Conservation (phyloP, 2,329 filamentous ascomycete species). For the Exophiala calicioides region DNA sequence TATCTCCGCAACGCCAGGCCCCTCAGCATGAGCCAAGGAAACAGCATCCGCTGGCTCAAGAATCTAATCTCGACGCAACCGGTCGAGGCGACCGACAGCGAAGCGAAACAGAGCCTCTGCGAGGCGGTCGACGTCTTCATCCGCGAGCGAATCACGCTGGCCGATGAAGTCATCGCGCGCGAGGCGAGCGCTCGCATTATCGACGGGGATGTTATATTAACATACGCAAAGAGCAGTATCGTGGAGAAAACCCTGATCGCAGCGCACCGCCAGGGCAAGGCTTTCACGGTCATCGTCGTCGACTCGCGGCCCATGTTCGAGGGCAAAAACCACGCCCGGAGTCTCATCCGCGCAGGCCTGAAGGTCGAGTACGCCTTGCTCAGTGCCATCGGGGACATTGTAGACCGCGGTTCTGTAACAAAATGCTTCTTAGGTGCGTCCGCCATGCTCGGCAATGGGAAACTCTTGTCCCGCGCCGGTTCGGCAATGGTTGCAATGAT, state of each 20-base stretch:
- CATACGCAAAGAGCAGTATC: constrained; percentile 81
- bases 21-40: constrained; percentile 95
- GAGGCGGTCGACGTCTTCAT: constrained; percentile 87
- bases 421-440: constrained; percentile 84
- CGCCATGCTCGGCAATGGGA: constrained; percentile 92
- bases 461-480: constrained; percentile 82
- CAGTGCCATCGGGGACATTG: constrained; percentile 68
- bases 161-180: constrained; percentile 80
- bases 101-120: constrained; percentile 77
- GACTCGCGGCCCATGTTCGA: constrained; percentile 74
- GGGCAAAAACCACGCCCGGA: constrained; percentile 70
- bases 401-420: constrained; percentile 65
- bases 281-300: constrained; percentile 80
- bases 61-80: constrained; percentile 88
- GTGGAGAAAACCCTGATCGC: constrained; percentile 79
- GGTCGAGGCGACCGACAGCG: constrained; percentile 76
- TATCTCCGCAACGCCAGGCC: constrained; percentile 84
- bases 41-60: constrained; percentile 93
- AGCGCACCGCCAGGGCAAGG: constrained; percentile 65
- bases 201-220: constrained; percentile 79
- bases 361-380: constrained; percentile 80
- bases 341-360: constrained; percentile 68
- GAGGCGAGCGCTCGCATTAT: constrained; percentile 74
- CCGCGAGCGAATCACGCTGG: constrained; percentile 82
- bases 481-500: constrained; percentile 85